Evolutionary conservation across 2,329 filamentous ascomycete genomes (phyloP).

Genomic region (Phialophora verrucosa): DNA sequence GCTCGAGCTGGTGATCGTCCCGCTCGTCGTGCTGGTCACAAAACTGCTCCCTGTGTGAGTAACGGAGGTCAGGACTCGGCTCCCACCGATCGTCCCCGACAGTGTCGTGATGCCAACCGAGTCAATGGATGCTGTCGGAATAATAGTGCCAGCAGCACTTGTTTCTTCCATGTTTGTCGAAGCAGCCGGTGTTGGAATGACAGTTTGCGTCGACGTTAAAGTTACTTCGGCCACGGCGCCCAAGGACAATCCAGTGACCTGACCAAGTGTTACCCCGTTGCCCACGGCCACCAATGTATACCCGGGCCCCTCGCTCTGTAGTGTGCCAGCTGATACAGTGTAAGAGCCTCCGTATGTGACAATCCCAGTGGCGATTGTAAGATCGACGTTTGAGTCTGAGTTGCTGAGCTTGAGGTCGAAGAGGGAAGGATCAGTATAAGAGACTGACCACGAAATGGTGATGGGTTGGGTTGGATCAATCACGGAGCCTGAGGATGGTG

Average conservation of each 20-base stretch:
- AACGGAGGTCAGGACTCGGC: no score
- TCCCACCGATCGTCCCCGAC: no score
- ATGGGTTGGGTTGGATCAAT: constrained; percentile 37
- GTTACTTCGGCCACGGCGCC: constrained; percentile 17
- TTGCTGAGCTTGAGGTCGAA: constrained; percentile 54
- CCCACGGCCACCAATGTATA: constrained; percentile 19
- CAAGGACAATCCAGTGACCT: constrained; percentile 16
- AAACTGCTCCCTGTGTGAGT: constrained; percentile 12
- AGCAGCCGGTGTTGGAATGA: neutral
- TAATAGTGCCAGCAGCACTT: no score
- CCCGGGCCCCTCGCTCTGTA: constrained; percentile 18
- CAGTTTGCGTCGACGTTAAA: constrained; percentile 13
- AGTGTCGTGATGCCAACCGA: constrained; percentile 14
- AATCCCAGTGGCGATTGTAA: constrained; percentile 25
- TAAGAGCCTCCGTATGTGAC: constrained; percentile 20
- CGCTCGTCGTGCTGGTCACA: constrained; percentile 15
- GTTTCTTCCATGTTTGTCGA: no score
- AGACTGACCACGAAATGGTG: constrained; percentile 33
- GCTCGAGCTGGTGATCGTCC: constrained; percentile 5
- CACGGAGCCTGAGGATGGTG: constrained; percentile 20
- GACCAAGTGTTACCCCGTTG: constrained; percentile 14
- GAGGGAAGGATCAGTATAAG: constrained; percentile 46
- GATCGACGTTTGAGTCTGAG: constrained; percentile 36
- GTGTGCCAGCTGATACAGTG: constrained; percentile 24
- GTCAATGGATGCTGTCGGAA: constrained; percentile 13